Conservation (phyloP, 83 land plant species). For the Diphasiastrum complanatum region DNA sequence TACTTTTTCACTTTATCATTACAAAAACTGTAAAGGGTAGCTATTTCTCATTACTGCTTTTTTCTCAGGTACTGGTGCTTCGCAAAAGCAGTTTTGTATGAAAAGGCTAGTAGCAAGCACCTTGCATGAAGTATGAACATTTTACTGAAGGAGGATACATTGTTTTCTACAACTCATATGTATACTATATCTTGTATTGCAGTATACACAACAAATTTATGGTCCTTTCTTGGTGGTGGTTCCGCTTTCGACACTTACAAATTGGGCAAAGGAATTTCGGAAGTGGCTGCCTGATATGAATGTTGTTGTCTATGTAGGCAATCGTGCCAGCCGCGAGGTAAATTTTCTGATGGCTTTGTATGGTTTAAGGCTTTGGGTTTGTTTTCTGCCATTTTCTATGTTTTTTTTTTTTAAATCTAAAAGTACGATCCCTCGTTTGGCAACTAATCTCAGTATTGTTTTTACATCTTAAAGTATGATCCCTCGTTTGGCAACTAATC, state of each 20-base stretch:
- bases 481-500: too few relatives aligned
- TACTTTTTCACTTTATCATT: background rate
- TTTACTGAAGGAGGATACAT: too few relatives aligned
- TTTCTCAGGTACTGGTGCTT: too few relatives aligned
- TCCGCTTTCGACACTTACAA: constrained; percentile 88
- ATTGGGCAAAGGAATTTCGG: constrained; percentile 96
- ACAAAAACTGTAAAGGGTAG: background rate
- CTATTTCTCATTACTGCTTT: too few relatives aligned
- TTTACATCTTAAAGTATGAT: too few relatives aligned
- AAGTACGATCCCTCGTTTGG: too few relatives aligned
- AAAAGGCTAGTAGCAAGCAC: background rate
- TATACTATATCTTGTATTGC: constrained; percentile 20
- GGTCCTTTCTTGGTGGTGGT: constrained; percentile 98
- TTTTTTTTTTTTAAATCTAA: too few relatives aligned
- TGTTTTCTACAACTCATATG: background rate
- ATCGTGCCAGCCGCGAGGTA: constrained; percentile 97
- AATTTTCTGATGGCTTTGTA: constrained; percentile 15
- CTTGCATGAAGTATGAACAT: background rate
- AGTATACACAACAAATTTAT: constrained; percentile 78
- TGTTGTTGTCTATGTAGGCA: constrained; percentile 94
- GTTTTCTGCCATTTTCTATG: too few relatives aligned
- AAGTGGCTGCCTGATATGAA: constrained; percentile 98
- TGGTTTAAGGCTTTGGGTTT: background rate
- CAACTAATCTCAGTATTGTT: too few relatives aligned
- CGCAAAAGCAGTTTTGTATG: background rate